Evolutionary conservation across 306 rosid species (phyloP), one percentile per base, ranked within the genome.

Genomic region (Elaeagnus macrophylla): DNA sequence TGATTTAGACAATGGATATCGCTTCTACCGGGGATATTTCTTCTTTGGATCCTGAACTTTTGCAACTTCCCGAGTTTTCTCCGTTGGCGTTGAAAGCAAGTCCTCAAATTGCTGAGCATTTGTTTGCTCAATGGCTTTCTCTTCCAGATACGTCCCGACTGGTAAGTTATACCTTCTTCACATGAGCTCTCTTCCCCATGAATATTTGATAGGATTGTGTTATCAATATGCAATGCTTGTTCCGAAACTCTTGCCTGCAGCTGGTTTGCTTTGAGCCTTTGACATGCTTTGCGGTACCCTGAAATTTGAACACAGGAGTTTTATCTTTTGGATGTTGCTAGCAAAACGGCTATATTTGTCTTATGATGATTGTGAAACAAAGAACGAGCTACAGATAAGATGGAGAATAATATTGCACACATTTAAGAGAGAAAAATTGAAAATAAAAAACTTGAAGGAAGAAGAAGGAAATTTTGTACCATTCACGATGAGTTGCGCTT

Each of bases 71-170:
- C 13, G 95, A 85, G 61, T 69, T 85, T 67, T 82, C 95, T 37
- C 62, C 87, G 51, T 47, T 61, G 37, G 79, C 79, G n/a, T 61
- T 85, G 45, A 82, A 85, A 76, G 39, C 79, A 39, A 77, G 64
- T 70, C 86, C 84, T 41, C 50, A 44, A 64, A 76, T 82, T 56
- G 83, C 81, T n/a, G 95, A 82, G 67, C 84, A 85, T 66, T 72
- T 85, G 57, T 85, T 72, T 48, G 59, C 79, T 37, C 95, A 79
- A 76, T 85, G 95, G 95, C 95, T 85, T 66, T 82, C 89, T 11
- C 89, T 82, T 40, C 86, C 90, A 3, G 84, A 85, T 50, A 85
- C 95, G 50, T 64, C 73, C 46, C 80, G 90, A 62, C 67, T 85
- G 95, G 95, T 85, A 68, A 55, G 39, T 16, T 57, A n/a, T 3